These are phyloP conservation scores for Penicillium janthinellum DNA, from an alignment of 2,329 filamentous ascomycete species.

Conservation along the genomic window DNA sequence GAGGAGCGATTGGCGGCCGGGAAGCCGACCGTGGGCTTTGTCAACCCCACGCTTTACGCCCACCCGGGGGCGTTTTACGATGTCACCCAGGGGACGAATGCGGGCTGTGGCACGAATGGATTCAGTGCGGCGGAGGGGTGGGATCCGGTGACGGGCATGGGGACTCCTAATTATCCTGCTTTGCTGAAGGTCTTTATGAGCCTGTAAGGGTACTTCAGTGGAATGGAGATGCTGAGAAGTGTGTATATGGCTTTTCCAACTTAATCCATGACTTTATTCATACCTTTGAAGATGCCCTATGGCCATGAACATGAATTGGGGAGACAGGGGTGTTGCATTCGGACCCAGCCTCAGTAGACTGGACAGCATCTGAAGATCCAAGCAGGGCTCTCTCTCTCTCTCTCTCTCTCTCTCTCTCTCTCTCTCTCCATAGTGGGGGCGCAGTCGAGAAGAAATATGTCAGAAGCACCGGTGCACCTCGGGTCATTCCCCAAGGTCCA, in stretches of 20 bases:
- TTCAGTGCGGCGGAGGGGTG: slow-evolving; percentile 32
- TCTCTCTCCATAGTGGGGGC: too few species aligned
- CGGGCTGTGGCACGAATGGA: slow-evolving; percentile 34
- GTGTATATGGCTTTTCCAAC: neutral
- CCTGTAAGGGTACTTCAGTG: slow-evolving; percentile 1
- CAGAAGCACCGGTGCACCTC: too few species aligned
- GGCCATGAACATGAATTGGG: too few species aligned
- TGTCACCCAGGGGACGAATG: slow-evolving; percentile 34
- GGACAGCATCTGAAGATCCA: too few species aligned
- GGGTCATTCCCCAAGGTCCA: too few species aligned
- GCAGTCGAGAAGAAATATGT: too few species aligned
- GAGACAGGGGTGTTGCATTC: too few species aligned
- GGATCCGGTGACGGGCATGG: slow-evolving; percentile 41
- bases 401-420: too few species aligned
- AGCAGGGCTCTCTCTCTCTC: too few species aligned
- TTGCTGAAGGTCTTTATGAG: slow-evolving; percentile 38
- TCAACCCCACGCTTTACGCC: slow-evolving; percentile 49
- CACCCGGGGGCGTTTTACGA: slow-evolving; percentile 37
- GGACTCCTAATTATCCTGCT: slow-evolving; percentile 36
- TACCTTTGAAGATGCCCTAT: neutral
- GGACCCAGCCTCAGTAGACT: too few species aligned
- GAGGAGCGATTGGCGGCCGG: slow-evolving; percentile 54
- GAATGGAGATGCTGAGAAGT: neutral
- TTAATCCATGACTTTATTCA: neutral
- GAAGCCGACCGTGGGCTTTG: slow-evolving; percentile 56